A percentile compares a stretch with the other conserved stretches of the same genome.
phyloP scores from a whole-genome alignment of 768 basidiomycete genomes.

The Clavaria fumosa region DNA sequence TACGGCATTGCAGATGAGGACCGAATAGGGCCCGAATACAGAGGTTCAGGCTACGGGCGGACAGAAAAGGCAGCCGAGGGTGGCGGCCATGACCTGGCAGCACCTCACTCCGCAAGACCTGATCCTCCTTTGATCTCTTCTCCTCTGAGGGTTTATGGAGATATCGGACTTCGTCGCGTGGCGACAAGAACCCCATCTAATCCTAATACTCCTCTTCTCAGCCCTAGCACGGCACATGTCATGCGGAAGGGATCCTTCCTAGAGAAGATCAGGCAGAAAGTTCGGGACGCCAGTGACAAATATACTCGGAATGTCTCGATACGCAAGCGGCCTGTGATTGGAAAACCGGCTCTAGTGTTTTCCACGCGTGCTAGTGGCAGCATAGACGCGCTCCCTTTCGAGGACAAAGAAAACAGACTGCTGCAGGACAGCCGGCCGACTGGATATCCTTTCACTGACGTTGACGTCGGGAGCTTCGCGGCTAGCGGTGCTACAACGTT shows the following conservation, averaged over 20 bases:
- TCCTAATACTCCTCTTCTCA: constrained; percentile 16
- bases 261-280: constrained; percentile 43
- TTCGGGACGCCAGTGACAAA: constrained; percentile 54
- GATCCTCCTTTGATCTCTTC: constrained; percentile 2
- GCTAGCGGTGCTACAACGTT: constrained; percentile 30
- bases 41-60: constrained; percentile 18
- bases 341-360: constrained; percentile 38
- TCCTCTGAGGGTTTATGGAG: constrained; percentile 16
- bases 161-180: constrained; percentile 32
- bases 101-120: constrained; percentile 5
- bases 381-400: no score
- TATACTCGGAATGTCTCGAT: constrained; percentile 23
- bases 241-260: constrained; percentile 63
- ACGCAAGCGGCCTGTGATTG: constrained; percentile 35
- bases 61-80: constrained; percentile 16
- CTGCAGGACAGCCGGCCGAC: no score
- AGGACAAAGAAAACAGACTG: no score
- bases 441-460: constrained; percentile 31
- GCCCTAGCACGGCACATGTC: constrained; percentile 29
- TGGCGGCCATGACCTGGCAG: constrained; percentile 10
- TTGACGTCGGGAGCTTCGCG: constrained; percentile 23
- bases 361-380: constrained; percentile 10
- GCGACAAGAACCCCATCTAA: constrained; percentile 26
- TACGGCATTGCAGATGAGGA: constrained; percentile 32
- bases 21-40: constrained; percentile 5